phyloP scores from a whole-genome alignment of 192 early-diverging fungal genomes.

The Piromyces finnis region DNA sequence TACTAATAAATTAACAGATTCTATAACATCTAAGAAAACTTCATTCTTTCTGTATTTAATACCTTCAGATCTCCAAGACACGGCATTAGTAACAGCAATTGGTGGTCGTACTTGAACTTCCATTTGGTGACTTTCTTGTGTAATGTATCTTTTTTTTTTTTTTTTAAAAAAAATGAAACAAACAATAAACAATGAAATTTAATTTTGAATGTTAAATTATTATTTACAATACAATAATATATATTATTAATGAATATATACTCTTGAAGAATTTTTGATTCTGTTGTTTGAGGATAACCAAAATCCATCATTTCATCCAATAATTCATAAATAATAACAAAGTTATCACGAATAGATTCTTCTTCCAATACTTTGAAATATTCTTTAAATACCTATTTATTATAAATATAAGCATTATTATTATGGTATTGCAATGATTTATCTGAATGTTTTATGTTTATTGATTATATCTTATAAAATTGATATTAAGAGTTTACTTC shows the following conservation, averaged over 20 bases:
- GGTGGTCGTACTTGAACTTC: conserved; percentile 80
- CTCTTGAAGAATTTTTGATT: conserved; percentile 73
- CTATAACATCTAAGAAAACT: conserved; percentile 56
- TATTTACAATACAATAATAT: too few relatives aligned
- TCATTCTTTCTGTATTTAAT: conserved; percentile 59
- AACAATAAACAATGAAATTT: too few relatives aligned
- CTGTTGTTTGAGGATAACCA: conserved; percentile 74
- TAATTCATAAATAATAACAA: conserved; percentile 79
- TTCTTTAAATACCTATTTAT: conserved; percentile 66
- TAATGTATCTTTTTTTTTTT: conserved; percentile 77
- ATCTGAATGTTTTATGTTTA: conserved; percentile 33
- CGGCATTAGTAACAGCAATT: conserved; percentile 57
- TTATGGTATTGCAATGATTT: too few relatives aligned
- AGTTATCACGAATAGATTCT: conserved; percentile 78
- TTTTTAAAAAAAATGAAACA: conserved; percentile 11
- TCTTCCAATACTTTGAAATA: conserved; percentile 82
- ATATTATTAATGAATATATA: conserved; percentile 5
- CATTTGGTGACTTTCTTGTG: conserved; percentile 88
- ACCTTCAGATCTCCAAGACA: conserved; percentile 52
- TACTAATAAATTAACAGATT: conserved; percentile 52
- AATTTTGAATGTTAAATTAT: too few relatives aligned
- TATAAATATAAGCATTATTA: background rate
- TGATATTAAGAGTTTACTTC: conserved; percentile 27
- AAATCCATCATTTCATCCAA: conserved; percentile 90
- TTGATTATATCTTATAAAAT: conserved; percentile 30